Percentiles rank a stretch among this genome's conserved stretches.
Conservation (phyloP, 306 rosid species). For the Abrus precatorius region DNA sequence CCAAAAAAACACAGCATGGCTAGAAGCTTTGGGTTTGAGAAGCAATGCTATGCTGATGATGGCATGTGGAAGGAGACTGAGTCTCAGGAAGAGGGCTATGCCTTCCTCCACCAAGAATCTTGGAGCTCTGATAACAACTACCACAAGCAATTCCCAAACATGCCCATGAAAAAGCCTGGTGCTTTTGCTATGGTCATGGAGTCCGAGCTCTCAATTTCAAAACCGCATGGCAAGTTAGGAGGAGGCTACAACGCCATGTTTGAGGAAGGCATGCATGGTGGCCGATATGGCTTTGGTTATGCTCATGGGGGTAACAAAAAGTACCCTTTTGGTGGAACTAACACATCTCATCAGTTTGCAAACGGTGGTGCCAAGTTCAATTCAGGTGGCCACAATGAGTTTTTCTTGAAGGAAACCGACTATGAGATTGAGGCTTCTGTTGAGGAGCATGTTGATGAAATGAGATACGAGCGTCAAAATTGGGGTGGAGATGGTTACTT, state of each 20-base stretch:
- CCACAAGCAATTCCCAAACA: conserved; percentile 30
- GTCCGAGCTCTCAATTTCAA: background rate
- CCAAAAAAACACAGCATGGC: conserved; percentile 25
- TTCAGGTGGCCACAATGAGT: conserved; percentile 22
- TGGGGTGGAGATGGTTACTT: conserved; percentile 32
- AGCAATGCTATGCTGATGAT: conserved; percentile 47
- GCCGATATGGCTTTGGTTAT: background rate
- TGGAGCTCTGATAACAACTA: conserved; percentile 34
- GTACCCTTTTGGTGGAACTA: conserved; percentile 16
- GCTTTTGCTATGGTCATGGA: background rate
- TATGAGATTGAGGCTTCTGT: conserved; percentile 37
- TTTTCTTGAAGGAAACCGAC: conserved; percentile 10
- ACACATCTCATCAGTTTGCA: background rate
- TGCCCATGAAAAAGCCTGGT: conserved; percentile 26
- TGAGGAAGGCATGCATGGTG: conserved; percentile 6
- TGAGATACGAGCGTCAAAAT: conserved; percentile 35
- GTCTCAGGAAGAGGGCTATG: conserved; percentile 22
- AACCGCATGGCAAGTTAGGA: conserved; percentile 27
- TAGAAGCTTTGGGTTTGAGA: conserved; percentile 42
- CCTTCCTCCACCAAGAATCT: conserved; percentile 36
- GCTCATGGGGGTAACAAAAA: background rate
- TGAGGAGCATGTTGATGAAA: conserved; percentile 46
- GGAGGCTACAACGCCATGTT: conserved; percentile 17
- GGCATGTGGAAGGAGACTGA: conserved; percentile 37
- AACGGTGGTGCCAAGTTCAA: background rate